Evolutionary conservation across 2,329 filamentous ascomycete genomes (phyloP).

Genomic region (Calonectria pauciramosa): DNA sequence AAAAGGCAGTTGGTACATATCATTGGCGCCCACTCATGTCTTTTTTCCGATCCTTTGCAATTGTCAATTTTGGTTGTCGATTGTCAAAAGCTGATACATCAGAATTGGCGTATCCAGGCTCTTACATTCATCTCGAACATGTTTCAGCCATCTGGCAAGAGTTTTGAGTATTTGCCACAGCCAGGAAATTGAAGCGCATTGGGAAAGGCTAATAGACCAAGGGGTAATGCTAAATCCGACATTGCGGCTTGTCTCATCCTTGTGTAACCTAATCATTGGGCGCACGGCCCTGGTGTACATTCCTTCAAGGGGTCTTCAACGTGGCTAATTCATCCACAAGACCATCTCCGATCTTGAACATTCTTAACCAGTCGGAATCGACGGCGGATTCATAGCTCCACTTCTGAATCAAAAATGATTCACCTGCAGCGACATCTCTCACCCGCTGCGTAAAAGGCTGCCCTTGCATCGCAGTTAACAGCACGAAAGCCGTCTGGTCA

Average conservation of each 20-base stretch:
- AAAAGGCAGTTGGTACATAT: neutral
- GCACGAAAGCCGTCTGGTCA: neutral
- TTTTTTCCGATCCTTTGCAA: neutral
- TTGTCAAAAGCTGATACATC: too few species aligned
- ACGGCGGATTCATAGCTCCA: neutral
- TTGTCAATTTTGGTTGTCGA: neutral
- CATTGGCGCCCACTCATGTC: neutral
- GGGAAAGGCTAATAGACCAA: neutral
- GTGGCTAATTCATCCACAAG: neutral
- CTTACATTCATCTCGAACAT: neutral
- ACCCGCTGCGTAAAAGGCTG: too few species aligned
- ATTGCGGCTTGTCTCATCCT: neutral
- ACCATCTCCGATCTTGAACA: neutral
- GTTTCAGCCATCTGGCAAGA: neutral
- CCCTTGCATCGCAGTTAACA: neutral
- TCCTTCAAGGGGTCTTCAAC: neutral
- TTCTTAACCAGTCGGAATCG: neutral
- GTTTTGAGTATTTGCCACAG: neutral
- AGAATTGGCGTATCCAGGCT: neutral
- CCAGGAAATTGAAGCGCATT: neutral
- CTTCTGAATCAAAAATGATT: neutral
- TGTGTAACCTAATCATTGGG: neutral
- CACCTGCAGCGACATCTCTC: neutral
- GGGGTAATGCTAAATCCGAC: slow-evolving; percentile 4
- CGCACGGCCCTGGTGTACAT: neutral